phyloP scores from a whole-genome alignment of 1,284 basidiomycete species.

The Ustilago sp. region DNA sequence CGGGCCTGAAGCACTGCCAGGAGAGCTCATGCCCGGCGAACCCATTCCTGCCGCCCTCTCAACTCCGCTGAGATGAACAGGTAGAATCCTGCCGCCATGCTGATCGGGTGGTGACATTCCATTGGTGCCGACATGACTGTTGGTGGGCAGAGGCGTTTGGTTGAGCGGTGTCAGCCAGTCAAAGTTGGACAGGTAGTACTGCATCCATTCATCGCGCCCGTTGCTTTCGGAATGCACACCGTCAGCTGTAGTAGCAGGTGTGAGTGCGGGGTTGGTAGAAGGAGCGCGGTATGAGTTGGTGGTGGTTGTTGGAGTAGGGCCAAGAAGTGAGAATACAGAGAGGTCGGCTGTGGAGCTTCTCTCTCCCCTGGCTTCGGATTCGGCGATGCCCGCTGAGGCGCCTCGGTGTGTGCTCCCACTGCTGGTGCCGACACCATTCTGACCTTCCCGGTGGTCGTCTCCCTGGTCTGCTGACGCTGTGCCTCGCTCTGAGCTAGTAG shows the following conservation, averaged over 20 bases:
- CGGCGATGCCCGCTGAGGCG: neutral
- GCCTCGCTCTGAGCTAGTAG: conserved; percentile 41
- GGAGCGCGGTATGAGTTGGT: conserved; percentile 13
- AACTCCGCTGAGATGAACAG: neutral
- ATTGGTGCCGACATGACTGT: conserved; percentile 6
- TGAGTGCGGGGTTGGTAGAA: conserved; percentile 3
- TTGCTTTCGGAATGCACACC: conserved; percentile 23
- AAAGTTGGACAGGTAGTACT: conserved; percentile 50
- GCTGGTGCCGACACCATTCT: neutral
- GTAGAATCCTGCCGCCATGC: conserved; percentile 4
- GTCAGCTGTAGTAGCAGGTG: conserved; percentile 7
- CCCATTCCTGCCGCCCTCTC: conserved; percentile 1
- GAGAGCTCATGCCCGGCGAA: conserved; percentile 39
- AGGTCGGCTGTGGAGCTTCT: conserved; percentile 23
- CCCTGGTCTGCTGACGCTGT: conserved; percentile 19
- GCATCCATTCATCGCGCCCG: conserved; percentile 54
- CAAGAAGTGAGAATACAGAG: conserved; percentile 24
- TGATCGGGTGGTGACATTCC: conserved; percentile 3
- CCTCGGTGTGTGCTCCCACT: neutral
- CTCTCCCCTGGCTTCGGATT: conserved; percentile 7
- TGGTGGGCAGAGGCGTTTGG: conserved; percentile 15
- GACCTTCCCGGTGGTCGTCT: neutral
- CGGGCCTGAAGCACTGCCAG: conserved; percentile 27
- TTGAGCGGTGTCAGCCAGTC: conserved; percentile 43
- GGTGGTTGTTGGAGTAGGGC: conserved; percentile 4